phyloP scores from a whole-genome alignment of 2,329 filamentous ascomycete genomes.

The Colletotrichum graminicola region DNA sequence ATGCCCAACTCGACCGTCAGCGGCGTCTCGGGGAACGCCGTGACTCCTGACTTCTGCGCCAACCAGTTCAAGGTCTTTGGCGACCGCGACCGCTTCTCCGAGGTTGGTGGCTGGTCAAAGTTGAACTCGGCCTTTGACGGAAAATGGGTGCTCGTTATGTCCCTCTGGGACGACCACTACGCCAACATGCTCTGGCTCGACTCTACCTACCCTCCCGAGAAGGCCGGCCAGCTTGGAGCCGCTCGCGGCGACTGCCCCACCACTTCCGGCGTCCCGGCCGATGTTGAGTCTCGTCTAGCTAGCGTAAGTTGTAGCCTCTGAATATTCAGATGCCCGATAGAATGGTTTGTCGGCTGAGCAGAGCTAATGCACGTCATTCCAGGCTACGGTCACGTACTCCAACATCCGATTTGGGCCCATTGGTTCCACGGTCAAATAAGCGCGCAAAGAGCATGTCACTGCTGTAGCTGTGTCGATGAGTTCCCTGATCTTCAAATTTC shows the following conservation, averaged over 20 bases:
- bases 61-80: constrained; percentile 67
- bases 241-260: constrained; percentile 46
- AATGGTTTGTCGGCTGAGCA: background rate
- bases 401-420: constrained; percentile 62
- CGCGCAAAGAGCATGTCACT: background rate
- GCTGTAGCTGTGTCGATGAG: background rate
- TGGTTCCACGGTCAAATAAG: constrained; percentile 53
- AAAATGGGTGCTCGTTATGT: constrained; percentile 76
- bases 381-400: constrained; percentile 58
- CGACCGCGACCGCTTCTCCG: constrained; percentile 63
- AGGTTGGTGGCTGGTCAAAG: constrained; percentile 66
- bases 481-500: background rate
- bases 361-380: background rate
- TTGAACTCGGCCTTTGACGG: constrained; percentile 67
- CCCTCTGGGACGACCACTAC: constrained; percentile 66
- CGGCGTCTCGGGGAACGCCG: constrained; percentile 53
- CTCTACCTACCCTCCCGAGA: constrained; percentile 61
- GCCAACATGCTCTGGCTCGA: constrained; percentile 76
- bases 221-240: constrained; percentile 51
- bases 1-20: constrained; percentile 52
- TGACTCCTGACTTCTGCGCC: constrained; percentile 70
- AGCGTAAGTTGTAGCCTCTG: constrained; percentile 36
- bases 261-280: constrained; percentile 46
- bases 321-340: background rate
- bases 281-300: constrained; percentile 43